Base-by-base conservation (phyloP, 345 rosid species). In the Pugionium dolabratum region DNA sequence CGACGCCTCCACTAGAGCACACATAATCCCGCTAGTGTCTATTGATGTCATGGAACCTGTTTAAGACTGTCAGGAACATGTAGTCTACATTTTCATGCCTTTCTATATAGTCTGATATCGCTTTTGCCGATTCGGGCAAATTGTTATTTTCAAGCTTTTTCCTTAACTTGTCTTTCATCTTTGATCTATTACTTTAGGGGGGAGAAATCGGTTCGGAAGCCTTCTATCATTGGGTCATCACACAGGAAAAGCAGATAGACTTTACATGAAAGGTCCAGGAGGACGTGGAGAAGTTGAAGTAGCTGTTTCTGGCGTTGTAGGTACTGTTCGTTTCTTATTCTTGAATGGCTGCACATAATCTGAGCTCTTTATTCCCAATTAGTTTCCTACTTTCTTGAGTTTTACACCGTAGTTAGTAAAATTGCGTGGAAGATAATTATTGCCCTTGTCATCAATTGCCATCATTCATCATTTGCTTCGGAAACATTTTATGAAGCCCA, bases 201-300 rank as follows among this genome's bases (percentile, higher is more conserved):
- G 96, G 18, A 87, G 79, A 75, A 86, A 90, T 76, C 78, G 90
- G 66, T 84, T 91, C 36, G 96, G 93, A 72, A 89, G 90, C 65
- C 83, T 95, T 61, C 82, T 90, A 72, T 84, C 89, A 35, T 77
- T 87, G 4, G 91, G 93, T 41, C 84, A 84, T 54, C 78, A 86
- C 64, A 71, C 84, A 49, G 86, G 89, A 31, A 91, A 95, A 87
- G 76, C 95, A 42, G 97, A 91, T 72, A 79, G 86, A 63, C 85
- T 91, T 34, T 91, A 80, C 80, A 95, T 95, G 99, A 91, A 75
- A 70, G 99, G 97, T 67, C 99, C 96, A 27, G 97, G 96, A 76
- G 99, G 99, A 72, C 88, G 90, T 62, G 99, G 99, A 67, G 96
- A 91, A 79, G 99, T 95, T 59, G 97, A 95, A 82, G 97, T 87